A percentile compares a stretch with the other conserved stretches of the same genome.
phyloP scores from a whole-genome alignment of 2,329 filamentous ascomycete genomes.

The Microcyclospora pomicola region DNA sequence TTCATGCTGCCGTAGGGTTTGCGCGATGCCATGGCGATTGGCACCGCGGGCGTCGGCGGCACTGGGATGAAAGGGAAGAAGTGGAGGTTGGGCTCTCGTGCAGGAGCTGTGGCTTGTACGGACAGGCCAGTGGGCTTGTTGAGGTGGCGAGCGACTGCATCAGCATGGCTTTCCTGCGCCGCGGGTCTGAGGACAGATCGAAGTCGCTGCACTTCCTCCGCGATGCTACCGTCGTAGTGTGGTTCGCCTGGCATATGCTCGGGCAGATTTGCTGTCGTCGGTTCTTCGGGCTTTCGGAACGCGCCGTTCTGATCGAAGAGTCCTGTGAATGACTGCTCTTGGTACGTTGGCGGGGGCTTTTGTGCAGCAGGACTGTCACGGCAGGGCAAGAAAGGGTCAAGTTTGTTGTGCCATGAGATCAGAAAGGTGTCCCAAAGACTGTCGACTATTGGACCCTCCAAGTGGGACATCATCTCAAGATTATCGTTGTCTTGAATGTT shows the following conservation, averaged over 20 bases:
- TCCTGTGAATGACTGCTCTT: conserved; percentile 18
- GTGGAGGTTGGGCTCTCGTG: conserved; percentile 7
- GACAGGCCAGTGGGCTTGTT: conserved; percentile 26
- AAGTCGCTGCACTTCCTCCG: conserved; percentile 47
- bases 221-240: conserved; percentile 50
- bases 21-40: conserved; percentile 40
- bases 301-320: conserved; percentile 20
- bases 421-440: conserved; percentile 61
- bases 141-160: conserved; percentile 50
- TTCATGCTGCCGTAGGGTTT: conserved; percentile 52
- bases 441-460: conserved; percentile 66
- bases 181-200: conserved; percentile 42
- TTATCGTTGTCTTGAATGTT: conserved; percentile 65
- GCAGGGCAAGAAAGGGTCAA: conserved; percentile 47
- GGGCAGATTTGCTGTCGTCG: conserved; percentile 24
- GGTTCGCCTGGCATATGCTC: conserved; percentile 46
- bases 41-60: conserved; percentile 12
- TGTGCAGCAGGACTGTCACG: conserved; percentile 36
- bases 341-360: conserved; percentile 20
- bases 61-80: conserved; percentile 46
- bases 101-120: conserved; percentile 34
- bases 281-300: conserved; percentile 13
- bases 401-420: conserved; percentile 53
- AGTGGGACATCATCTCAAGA: conserved; percentile 60
- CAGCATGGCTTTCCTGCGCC: conserved; percentile 37